phyloP scores from a whole-genome alignment of 352 stramenopile genomes.

The Globisporangium polare region DNA sequence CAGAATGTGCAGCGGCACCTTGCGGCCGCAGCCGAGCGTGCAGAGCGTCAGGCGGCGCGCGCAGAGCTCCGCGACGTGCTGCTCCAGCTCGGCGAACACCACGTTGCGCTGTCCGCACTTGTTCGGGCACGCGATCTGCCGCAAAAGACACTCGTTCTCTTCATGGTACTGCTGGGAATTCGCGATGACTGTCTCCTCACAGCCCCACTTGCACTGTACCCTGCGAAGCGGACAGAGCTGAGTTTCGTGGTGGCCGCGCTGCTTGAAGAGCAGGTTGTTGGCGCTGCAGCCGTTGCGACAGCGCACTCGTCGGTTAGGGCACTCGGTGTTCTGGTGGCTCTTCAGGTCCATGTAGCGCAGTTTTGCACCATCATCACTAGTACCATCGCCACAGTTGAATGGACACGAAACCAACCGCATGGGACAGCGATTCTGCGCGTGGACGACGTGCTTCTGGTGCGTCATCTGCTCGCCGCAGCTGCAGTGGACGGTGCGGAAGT shows the following conservation, averaged over 20 bases:
- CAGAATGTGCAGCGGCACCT: slow-evolving; percentile 46
- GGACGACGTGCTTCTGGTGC: slow-evolving; percentile 41
- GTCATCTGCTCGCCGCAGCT: slow-evolving; percentile 57
- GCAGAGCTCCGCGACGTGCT: slow-evolving; percentile 35
- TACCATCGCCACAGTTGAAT: slow-evolving; percentile 23
- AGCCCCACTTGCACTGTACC: slow-evolving; percentile 55
- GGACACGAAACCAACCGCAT: slow-evolving; percentile 55
- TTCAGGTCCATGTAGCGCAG: slow-evolving; percentile 43
- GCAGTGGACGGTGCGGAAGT: slow-evolving; percentile 41
- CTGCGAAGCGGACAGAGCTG: slow-evolving; percentile 39
- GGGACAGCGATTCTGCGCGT: slow-evolving; percentile 35
- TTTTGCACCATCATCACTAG: background rate
- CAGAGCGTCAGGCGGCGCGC: slow-evolving; percentile 33
- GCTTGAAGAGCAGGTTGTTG: slow-evolving; percentile 32
- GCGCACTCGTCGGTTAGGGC: slow-evolving; percentile 42
- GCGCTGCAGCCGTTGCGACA: slow-evolving; percentile 64
- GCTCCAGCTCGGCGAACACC: slow-evolving; percentile 29
- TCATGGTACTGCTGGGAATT: slow-evolving; percentile 44
- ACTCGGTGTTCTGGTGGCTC: slow-evolving; percentile 40
- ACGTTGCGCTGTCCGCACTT: slow-evolving; percentile 39
- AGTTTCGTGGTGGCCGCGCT: slow-evolving; percentile 46
- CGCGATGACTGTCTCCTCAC: slow-evolving; percentile 46
- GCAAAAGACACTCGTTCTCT: slow-evolving; percentile 43
- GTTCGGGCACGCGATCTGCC: slow-evolving; percentile 45
- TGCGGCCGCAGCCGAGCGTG: slow-evolving; percentile 40